Conservation (phyloP, 805 yeast species). For the Saccharomycopsis fodiens region DNA sequence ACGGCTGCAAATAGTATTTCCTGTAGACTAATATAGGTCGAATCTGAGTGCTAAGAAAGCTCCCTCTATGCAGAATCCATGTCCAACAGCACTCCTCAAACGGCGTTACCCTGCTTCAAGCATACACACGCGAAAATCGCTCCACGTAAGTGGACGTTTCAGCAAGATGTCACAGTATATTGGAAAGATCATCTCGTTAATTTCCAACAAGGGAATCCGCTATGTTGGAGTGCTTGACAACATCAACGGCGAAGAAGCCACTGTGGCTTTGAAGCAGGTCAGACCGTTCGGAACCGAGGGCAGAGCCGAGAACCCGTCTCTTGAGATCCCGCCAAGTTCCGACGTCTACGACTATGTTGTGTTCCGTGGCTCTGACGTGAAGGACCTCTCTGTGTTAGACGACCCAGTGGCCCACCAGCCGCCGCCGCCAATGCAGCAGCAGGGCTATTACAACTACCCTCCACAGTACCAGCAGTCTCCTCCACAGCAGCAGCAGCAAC, state of each 20-base stretch:
- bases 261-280: conserved; percentile 76
- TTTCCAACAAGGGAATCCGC: conserved; percentile 71
- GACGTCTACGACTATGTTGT: conserved; percentile 67
- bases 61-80: no score
- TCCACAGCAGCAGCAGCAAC: conserved; percentile 12
- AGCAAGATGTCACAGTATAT: conserved; percentile 80
- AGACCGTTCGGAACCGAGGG: conserved; percentile 91
- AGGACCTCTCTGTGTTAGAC: conserved; percentile 80
- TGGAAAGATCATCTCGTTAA: conserved; percentile 80
- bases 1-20: not conserved
- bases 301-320: conserved; percentile 58
- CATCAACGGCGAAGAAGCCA: conserved; percentile 84
- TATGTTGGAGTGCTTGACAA: conserved; percentile 85
- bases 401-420: conserved; percentile 48
- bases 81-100: not conserved
- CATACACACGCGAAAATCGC: no score
- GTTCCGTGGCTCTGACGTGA: conserved; percentile 87
- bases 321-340: conserved; percentile 66
- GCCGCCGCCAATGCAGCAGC: conserved; percentile 19
- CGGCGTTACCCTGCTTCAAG: no score
- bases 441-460: conserved; percentile 10
- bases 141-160: not conserved
- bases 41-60: not conserved
- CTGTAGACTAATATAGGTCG: no score
- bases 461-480: conserved; percentile 16